Base-by-base conservation (phyloP, 2,329 filamentous ascomycete species). In the Magnaporthiopsis poae region DNA sequence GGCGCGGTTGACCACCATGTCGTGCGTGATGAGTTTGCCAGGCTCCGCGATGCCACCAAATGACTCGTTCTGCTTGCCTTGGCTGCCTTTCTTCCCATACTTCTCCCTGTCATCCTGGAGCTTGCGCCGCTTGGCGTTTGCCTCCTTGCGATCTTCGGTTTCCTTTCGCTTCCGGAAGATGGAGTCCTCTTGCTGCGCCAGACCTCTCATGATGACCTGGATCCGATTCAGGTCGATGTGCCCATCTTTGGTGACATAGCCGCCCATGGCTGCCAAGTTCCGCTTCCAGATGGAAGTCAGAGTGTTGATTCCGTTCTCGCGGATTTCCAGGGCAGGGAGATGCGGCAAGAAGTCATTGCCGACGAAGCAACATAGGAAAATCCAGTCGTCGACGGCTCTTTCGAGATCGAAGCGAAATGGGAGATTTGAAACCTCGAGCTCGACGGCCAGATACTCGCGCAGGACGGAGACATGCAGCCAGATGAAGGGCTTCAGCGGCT, bases 301-400 rank as follows among this genome's bases (percentile, higher is more conserved):
- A 0, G 93, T 96, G 75, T 99, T 94, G 74, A 99, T 99, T 63
- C 94, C 94, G 75, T 97, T 93, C 74, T 99, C 95, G 68, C 95
- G 88, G 75, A 99, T 98, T 76, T 98, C 95, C 67, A 99, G 84
- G 73, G 94, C 96, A n/a, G 95, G 95, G 67, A 99, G 82, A 82
- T 99, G 95, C 64, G 95, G 95, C 71, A 99, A 80, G 80, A 99
- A 99, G 80, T 99, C 96, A 77, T 99, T 99, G 71, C 94, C 94
- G 67, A 98, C 94, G 75, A 98, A 98, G 80, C 96, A 98, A 79
- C 94, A 98, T 88, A 98, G 95, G 77, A 98, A 98, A 18, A 98
- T 92, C 95, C 94, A 98, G 75, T 98, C 94, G 77, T 98, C 95
- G 68, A 98, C 86, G 33, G 93, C 93, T 70, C 95, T 88, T 78